phyloP scores from a whole-genome alignment of 768 basidiomycete genomes.

The Coprinopsis strossmayeri region DNA sequence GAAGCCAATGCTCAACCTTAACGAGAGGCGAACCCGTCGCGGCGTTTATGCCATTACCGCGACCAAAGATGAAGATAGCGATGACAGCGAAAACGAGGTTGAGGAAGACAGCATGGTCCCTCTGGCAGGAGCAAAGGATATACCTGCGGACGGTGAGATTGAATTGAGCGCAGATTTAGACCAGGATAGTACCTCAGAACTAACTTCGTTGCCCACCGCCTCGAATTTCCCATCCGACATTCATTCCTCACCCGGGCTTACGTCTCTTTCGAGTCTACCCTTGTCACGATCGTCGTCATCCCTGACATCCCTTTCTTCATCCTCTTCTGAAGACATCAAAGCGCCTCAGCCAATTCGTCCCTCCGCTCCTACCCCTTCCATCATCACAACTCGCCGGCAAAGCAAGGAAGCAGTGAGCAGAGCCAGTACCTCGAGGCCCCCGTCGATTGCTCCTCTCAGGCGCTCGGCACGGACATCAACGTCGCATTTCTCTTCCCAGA shows the following conservation, averaged over 20 bases:
- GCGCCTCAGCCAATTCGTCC: constrained; percentile 25
- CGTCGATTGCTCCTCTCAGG: constrained; percentile 20
- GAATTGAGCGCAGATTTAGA: constrained; percentile 46
- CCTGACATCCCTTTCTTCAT: constrained; percentile 33
- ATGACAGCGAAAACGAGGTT: constrained; percentile 56
- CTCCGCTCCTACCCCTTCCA: constrained; percentile 42
- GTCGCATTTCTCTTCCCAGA: constrained; percentile 9
- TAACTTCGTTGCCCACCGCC: constrained; percentile 37
- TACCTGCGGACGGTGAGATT: constrained; percentile 44
- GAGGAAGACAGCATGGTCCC: constrained; percentile 43
- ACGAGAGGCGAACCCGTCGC: constrained; percentile 74
- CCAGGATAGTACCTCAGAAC: constrained; percentile 39
- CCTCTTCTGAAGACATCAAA: constrained; percentile 18
- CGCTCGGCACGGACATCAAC: constrained; percentile 29
- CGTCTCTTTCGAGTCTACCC: no score
- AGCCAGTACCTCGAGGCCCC: constrained; percentile 16
- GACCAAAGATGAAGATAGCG: constrained; percentile 52
- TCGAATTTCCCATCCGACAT: constrained; percentile 27
- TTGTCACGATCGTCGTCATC: no score
- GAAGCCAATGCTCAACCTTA: constrained; percentile 47
- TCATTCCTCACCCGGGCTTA: constrained; percentile 23
- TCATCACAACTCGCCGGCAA: constrained; percentile 55
- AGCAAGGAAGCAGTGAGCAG: constrained; percentile 26
- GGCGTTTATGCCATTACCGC: constrained; percentile 73
- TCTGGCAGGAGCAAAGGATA: constrained; percentile 38